Conservation (phyloP, 2,329 filamentous ascomycete species). For the Malbranchea zuffiana region DNA sequence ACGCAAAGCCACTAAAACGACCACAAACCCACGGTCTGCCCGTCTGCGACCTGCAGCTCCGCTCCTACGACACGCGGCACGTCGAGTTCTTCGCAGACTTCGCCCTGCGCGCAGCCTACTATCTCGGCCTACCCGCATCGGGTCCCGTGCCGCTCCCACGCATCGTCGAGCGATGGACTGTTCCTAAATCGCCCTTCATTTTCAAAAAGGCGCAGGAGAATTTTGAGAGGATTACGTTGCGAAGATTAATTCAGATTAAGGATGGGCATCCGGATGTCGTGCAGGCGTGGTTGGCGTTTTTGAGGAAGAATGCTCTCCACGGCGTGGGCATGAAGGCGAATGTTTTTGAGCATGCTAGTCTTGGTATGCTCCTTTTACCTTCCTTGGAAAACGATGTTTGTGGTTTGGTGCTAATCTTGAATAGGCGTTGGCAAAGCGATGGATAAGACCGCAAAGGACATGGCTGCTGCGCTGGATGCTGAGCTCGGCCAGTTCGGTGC, state of each 20-base stretch:
- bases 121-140: slow-evolving; percentile 71
- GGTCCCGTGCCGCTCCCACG: slow-evolving; percentile 79
- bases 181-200: slow-evolving; percentile 78
- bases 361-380: slow-evolving; percentile 44
- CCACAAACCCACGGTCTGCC: slow-evolving; percentile 65
- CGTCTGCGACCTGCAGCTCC: slow-evolving; percentile 80
- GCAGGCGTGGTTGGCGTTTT: slow-evolving; percentile 81
- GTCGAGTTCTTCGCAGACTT: slow-evolving; percentile 94
- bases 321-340: slow-evolving; percentile 99
- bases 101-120: slow-evolving; percentile 87
- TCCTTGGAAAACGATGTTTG: slow-evolving; percentile 6
- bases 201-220: slow-evolving; percentile 98
- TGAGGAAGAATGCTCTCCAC: slow-evolving; percentile 85
- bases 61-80: slow-evolving; percentile 80
- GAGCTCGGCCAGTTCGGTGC: slow-evolving; percentile 35
- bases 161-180: slow-evolving; percentile 87
- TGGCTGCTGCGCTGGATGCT: slow-evolving; percentile 31
- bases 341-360: slow-evolving; percentile 72
- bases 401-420: slow-evolving; percentile 10
- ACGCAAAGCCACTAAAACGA: slow-evolving; percentile 72
- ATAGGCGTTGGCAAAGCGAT: slow-evolving; percentile 33
- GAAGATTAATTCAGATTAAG: slow-evolving; percentile 80
- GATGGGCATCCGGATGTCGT: slow-evolving; percentile 84
- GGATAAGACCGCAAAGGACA: slow-evolving; percentile 28
- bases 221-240: slow-evolving; percentile 81